Evolutionary conservation across 495 filamentous ascomycete genomes (phyloP).

Genomic region (Podospora pseudocomata): DNA sequence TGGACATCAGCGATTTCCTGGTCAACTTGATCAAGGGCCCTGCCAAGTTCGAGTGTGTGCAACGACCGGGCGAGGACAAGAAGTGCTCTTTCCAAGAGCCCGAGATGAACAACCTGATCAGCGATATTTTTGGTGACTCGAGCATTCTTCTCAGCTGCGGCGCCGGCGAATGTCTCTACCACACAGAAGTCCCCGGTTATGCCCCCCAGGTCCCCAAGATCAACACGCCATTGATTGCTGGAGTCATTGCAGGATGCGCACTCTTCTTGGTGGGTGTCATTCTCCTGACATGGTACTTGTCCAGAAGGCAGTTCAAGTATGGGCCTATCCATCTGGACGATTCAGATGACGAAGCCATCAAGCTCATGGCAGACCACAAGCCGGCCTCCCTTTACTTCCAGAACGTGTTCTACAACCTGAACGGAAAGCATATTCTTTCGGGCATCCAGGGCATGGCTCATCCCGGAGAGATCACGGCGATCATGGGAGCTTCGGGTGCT

Average conservation of each 20-base stretch:
- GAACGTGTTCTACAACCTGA: constrained; percentile 80
- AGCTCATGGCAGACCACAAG: constrained; percentile 84
- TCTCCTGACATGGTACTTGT: constrained; percentile 83
- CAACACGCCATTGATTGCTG: constrained; percentile 94
- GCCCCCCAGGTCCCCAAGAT: constrained; percentile 85
- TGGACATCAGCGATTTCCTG: constrained; percentile 90
- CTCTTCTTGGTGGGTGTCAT: constrained; percentile 86
- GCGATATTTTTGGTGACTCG: constrained; percentile 79
- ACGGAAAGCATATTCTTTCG: constrained; percentile 80
- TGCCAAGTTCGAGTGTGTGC: constrained; percentile 72
- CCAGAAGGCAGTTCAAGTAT: constrained; percentile 65
- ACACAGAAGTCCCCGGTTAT: constrained; percentile 89
- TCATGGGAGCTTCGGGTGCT: constrained; percentile 97
- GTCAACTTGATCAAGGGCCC: constrained; percentile 76
- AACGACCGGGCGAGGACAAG: constrained; percentile 55
- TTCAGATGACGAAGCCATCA: constrained; percentile 81
- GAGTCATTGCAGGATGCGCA: constrained; percentile 82
- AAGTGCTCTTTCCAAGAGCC: constrained; percentile 83
- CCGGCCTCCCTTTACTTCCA: constrained; percentile 86
- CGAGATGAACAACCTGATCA: constrained; percentile 84
- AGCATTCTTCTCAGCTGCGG: constrained; percentile 81
- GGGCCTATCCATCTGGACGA: constrained; percentile 79
- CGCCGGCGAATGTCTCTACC: constrained; percentile 87
- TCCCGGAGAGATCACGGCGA: constrained; percentile 88
- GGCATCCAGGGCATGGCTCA: constrained; percentile 78